Base-by-base conservation (phyloP, 768 basidiomycete species). In the Hygrocybe coccinea region DNA sequence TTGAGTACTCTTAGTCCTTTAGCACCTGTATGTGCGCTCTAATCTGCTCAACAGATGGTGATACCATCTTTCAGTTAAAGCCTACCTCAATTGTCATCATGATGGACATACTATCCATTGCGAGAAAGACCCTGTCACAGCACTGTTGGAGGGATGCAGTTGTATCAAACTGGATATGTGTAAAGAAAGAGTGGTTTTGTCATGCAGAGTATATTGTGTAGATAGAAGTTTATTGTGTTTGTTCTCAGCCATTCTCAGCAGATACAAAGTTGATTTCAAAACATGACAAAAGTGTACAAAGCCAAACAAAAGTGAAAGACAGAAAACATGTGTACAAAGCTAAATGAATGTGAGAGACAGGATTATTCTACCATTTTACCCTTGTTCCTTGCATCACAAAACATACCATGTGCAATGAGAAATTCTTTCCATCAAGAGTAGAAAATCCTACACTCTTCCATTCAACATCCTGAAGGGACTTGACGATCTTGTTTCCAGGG, bases 1-100 rank as follows among this genome's bases (percentile, higher is more conserved):
- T 41, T 41, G 24, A 54, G 29, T 52, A 54, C 33, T 11, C 38
- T 58, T 38, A 70, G 54, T 63, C 60, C n/a, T 75, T 74, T 60
- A 69, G 68, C 50, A 58, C 62, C 21, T 39, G 62, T 68, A 55
- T 5, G 64, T 60, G 38, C 11, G 21, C 54, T 15, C 49, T 38
- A 15, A 48, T 52, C 29, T 22, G 21, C 17, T 41, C 48, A 34
- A 39, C 25, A 35, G 39, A 29, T 55, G 52, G 17, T 52, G 51
- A 44, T 21, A n/a, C 44, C 15, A 5, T 50, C 39, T n/a, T 3
- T 2, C 29, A 66, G 63, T 67, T 44, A 70, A 70, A 56, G 54
- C 58, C 14, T 67, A 64, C 47, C 54, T 71, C 15, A n/a, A n/a
- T n/a, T 54, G 61, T 21, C 57, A 60, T 10, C 56, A 69, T 52